Evolutionary conservation across 2,329 filamentous ascomycete species (phyloP).

Genomic region (Venturia carpophila): DNA sequence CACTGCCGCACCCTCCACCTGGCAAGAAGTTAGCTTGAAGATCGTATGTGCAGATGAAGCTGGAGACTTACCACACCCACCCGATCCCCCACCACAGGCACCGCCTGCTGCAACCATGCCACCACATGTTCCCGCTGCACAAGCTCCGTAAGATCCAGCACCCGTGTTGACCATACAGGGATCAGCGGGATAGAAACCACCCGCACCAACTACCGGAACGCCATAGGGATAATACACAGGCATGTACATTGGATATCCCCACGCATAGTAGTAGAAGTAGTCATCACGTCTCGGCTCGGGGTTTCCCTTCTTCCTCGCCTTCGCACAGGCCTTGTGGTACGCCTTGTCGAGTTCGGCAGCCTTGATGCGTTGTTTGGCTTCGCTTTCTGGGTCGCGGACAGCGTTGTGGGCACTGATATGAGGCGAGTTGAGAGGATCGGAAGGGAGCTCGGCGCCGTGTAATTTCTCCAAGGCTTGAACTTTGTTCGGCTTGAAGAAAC

Average conservation of each 20-base stretch:
- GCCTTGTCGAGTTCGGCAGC: constrained; percentile 44
- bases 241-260: constrained; percentile 39
- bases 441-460: constrained; percentile 31
- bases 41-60: too few species aligned
- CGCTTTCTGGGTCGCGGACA: constrained; percentile 36
- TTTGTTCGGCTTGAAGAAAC: constrained; percentile 18
- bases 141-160: constrained; percentile 38
- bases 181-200: constrained; percentile 36
- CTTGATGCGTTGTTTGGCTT: constrained; percentile 25
- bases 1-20: not conserved
- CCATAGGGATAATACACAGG: constrained; percentile 43
- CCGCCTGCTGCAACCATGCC: constrained; percentile 29
- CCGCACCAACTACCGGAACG: constrained; percentile 34
- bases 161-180: constrained; percentile 39
- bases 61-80: constrained; percentile 27
- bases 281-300: constrained; percentile 31
- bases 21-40: not conserved
- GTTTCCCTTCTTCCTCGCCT: constrained; percentile 33
- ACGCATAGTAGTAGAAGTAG: constrained; percentile 35
- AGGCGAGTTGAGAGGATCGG: constrained; percentile 48
- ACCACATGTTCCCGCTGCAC: constrained; percentile 44
- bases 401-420: constrained; percentile 71
- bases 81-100: constrained; percentile 24
- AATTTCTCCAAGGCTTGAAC: constrained; percentile 31
- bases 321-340: constrained; percentile 42